Percentiles rank a stretch among this genome's conserved stretches.
phyloP scores from a whole-genome alignment of 305 asterid genomes.

The Caryopteris hybrid region DNA sequence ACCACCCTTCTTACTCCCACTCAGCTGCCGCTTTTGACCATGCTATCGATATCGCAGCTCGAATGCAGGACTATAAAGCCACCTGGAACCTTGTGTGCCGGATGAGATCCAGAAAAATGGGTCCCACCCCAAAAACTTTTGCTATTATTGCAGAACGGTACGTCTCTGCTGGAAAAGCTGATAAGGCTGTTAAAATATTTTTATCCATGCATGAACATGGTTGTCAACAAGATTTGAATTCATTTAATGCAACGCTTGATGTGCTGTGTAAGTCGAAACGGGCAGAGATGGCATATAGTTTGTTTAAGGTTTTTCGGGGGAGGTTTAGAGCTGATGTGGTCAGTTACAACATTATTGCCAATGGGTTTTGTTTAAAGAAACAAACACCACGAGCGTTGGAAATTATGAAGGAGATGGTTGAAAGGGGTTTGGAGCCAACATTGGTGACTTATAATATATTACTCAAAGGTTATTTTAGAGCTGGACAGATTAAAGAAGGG shows the following conservation, averaged over 20 bases:
- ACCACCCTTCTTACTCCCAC: constrained; percentile 60
- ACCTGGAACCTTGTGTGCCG: constrained; percentile 58
- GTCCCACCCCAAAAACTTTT: constrained; percentile 75
- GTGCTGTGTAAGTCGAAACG: constrained; percentile 77
- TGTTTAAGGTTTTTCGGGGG: constrained; percentile 54
- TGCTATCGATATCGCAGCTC: constrained; percentile 76
- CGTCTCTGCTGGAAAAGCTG: constrained; percentile 75
- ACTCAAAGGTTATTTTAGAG: constrained; percentile 73
- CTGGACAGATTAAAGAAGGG: constrained; percentile 72
- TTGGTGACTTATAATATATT: constrained; percentile 64
- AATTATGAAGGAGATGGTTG: constrained; percentile 78
- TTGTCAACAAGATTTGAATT: constrained; percentile 71
- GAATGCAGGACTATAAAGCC: constrained; percentile 65
- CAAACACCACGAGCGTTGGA: constrained; percentile 66
- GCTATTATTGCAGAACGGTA: constrained; percentile 78
- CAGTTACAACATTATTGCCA: constrained; percentile 66
- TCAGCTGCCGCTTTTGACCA: constrained; percentile 62
- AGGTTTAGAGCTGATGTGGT: constrained; percentile 63
- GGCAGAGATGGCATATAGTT: constrained; percentile 64
- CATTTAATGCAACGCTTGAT: constrained; percentile 74
- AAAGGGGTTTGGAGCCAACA: constrained; percentile 67
- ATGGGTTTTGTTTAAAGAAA: constrained; percentile 81
- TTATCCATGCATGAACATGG: constrained; percentile 84
- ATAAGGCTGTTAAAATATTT: constrained; percentile 78
- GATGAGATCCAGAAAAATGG: constrained; percentile 59